Evolutionary conservation across 768 basidiomycete species (phyloP).

Genomic region (Boletus subcaerulescens): DNA sequence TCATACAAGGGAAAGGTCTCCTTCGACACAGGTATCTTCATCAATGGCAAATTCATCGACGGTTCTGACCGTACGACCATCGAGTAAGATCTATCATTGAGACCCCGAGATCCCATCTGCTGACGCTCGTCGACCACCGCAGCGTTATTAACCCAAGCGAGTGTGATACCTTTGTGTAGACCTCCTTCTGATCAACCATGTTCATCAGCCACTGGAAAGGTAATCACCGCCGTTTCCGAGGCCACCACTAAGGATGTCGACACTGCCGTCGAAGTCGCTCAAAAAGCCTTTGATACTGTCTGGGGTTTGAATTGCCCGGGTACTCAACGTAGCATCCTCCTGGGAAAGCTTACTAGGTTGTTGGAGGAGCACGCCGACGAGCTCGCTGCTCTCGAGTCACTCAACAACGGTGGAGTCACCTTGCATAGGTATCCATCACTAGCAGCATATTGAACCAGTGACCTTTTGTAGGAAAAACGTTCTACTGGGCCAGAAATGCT

Average conservation of each 20-base stretch:
- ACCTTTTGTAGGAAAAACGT: conserved; percentile 50
- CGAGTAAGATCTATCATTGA: conserved; percentile 46
- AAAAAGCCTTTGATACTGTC: conserved; percentile 55
- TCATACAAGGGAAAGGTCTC: conserved; percentile 56
- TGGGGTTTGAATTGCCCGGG: conserved; percentile 70
- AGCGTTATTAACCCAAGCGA: conserved; percentile 60
- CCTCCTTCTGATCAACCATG: neutral
- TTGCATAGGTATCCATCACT: neutral
- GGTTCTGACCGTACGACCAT: conserved; percentile 56
- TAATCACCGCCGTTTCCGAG: conserved; percentile 52
- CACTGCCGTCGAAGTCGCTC: conserved; percentile 65
- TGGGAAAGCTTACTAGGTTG: conserved; percentile 61
- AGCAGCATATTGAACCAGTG: no score
- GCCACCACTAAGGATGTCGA: conserved; percentile 74
- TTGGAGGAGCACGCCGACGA: conserved; percentile 61
- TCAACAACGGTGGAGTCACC: conserved; percentile 53
- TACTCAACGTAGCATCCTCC: conserved; percentile 47
- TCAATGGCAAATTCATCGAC: conserved; percentile 64
- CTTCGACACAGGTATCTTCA: conserved; percentile 67
- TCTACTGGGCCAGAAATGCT: conserved; percentile 40
- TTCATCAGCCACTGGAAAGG: conserved; percentile 56
- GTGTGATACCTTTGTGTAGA: conserved; percentile 6
- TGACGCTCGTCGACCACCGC: neutral
- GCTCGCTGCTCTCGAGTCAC: conserved; percentile 69
- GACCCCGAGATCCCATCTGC: neutral